Conservation (phyloP, 495 filamentous ascomycete genomes). For the Penicillium lividum region DNA sequence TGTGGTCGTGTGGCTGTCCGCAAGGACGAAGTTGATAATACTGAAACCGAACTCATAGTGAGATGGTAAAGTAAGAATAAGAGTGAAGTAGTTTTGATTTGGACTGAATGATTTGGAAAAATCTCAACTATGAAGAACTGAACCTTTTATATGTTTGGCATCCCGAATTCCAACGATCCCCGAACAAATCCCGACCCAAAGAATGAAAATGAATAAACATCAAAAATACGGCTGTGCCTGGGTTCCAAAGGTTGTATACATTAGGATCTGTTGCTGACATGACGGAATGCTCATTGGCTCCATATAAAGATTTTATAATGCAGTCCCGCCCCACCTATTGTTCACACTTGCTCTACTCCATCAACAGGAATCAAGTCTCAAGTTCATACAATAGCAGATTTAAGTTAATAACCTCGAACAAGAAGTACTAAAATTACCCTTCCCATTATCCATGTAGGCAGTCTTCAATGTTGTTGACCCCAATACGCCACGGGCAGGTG, state of each 20-base stretch:
- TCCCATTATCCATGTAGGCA: slow-evolving; percentile 28
- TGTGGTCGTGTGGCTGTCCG: slow-evolving; percentile 33
- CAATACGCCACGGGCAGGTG: slow-evolving; percentile 24
- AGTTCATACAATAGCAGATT: neutral
- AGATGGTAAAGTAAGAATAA: neutral
- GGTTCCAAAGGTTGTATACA: neutral
- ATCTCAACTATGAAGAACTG: neutral
- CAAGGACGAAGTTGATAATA: slow-evolving; percentile 36
- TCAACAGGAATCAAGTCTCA: neutral
- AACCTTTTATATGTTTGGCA: neutral
- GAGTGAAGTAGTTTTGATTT: too few species aligned
- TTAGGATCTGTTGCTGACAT: slow-evolving; percentile 14
- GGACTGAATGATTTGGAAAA: neutral
- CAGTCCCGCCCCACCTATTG: neutral
- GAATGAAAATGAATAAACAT: neutral
- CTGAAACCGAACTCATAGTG: slow-evolving; percentile 15
- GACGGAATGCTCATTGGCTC: slow-evolving; percentile 12
- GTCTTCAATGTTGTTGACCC: neutral
- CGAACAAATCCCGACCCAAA: slow-evolving; percentile 8
- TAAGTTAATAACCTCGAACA: slow-evolving; percentile 14
- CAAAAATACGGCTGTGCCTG: slow-evolving; percentile 9
- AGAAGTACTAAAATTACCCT: slow-evolving; percentile 22
- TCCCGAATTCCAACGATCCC: slow-evolving; percentile 7
- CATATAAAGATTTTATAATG: neutral
- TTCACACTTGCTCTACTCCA: slow-evolving; percentile 11